A percentile compares a stretch with the other conserved stretches of the same genome.
phyloP scores from a whole-genome alignment of 768 basidiomycete species.

The Xerocomellus amylosporus region DNA sequence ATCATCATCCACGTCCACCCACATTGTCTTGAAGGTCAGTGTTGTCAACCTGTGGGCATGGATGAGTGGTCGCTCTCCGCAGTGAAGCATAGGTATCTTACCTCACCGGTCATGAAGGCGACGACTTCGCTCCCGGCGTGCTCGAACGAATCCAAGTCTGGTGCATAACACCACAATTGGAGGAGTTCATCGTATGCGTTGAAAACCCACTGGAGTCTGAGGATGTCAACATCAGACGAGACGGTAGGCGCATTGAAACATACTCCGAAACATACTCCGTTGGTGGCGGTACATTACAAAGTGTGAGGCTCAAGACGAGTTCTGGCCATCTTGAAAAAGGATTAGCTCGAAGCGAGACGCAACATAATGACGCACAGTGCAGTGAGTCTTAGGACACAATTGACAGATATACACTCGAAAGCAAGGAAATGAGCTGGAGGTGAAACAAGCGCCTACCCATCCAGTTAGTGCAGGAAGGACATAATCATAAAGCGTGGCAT shows the following conservation, averaged over 20 bases:
- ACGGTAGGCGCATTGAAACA: slow-evolving; percentile 22
- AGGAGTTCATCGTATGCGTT: slow-evolving; percentile 63
- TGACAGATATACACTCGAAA: slow-evolving; percentile 56
- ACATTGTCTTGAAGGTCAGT: slow-evolving; percentile 66
- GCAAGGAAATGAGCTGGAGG: slow-evolving; percentile 72
- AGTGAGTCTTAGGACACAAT: slow-evolving; percentile 61
- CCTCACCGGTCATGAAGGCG: slow-evolving; percentile 53
- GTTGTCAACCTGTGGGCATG: slow-evolving; percentile 28
- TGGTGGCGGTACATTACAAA: slow-evolving; percentile 66
- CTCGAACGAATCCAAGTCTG: slow-evolving; percentile 66
- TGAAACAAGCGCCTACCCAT: slow-evolving; percentile 52
- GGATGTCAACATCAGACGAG: slow-evolving; percentile 1
- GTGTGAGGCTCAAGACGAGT: slow-evolving; percentile 60
- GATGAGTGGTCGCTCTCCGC: slow-evolving; percentile 1
- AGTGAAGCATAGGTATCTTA: slow-evolving; percentile 32
- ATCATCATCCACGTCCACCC: slow-evolving; percentile 19
- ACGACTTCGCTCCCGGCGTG: slow-evolving; percentile 61
- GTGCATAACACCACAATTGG: slow-evolving; percentile 60
- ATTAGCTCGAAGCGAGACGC: slow-evolving; percentile 5
- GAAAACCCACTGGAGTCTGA: slow-evolving; percentile 57
- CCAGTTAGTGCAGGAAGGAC: not conserved
- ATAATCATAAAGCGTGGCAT: slow-evolving; percentile 20
- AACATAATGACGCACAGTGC: slow-evolving; percentile 48
- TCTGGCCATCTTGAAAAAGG: slow-evolving; percentile 60
- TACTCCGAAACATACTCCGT: slow-evolving; percentile 66